Percentiles rank a stretch among this genome's conserved stretches.
Conservation (phyloP, 2,329 filamentous ascomycete species). For the Colletotrichum magnum region DNA sequence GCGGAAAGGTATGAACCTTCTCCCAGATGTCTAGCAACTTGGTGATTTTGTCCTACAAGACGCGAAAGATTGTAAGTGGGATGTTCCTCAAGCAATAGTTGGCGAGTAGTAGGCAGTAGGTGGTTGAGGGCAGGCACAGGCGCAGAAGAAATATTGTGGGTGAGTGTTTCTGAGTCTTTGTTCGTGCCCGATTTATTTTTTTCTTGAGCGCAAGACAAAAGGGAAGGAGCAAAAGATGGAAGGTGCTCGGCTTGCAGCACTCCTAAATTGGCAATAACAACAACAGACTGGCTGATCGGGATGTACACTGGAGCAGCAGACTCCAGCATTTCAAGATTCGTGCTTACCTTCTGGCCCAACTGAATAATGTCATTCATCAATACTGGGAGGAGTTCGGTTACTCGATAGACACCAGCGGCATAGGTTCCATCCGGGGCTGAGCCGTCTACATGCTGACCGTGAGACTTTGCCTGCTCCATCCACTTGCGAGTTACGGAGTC, state of each 20-base stretch:
- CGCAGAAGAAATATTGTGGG: neutral
- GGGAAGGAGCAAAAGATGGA: conserved; percentile 3
- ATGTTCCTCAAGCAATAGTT: conserved; percentile 14
- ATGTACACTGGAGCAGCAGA: neutral
- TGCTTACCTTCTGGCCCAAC: conserved; percentile 96
- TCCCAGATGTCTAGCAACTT: conserved; percentile 99
- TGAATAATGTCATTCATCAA: conserved; percentile 97
- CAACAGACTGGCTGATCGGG: neutral
- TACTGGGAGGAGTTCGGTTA: conserved; percentile 93
- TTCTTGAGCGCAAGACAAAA: conserved; percentile 6
- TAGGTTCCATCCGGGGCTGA: conserved; percentile 91
- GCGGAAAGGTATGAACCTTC: conserved; percentile 91
- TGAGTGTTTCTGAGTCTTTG: conserved; percentile 5
- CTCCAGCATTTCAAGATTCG: conserved; percentile 7
- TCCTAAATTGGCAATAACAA: neutral
- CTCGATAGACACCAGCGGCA: conserved; percentile 94
- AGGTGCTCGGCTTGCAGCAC: neutral
- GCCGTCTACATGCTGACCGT: conserved; percentile 85
- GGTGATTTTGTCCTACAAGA: conserved; percentile 90
- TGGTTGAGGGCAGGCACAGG: neutral
- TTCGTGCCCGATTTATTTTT: neutral
- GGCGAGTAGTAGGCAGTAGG: neutral
- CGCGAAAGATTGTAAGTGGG: conserved; percentile 57
- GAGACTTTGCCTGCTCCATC: conserved; percentile 93
- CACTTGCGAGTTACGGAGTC: conserved; percentile 99